Conservation (phyloP, 1,284 basidiomycete species). For the Cryptococcus sp. region DNA sequence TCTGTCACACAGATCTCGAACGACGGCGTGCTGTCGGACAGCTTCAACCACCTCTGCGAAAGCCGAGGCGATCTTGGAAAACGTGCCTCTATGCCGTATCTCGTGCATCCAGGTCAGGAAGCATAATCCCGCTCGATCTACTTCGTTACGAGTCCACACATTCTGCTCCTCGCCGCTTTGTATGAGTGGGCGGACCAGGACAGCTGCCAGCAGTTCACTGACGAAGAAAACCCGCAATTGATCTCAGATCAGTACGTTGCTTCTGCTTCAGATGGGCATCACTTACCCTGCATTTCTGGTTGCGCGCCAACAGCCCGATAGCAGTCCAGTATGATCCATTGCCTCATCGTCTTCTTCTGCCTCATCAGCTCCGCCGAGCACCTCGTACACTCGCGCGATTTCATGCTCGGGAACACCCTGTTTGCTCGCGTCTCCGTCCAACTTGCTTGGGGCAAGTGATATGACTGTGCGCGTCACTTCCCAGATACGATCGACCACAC, state of each 20-base stretch:
- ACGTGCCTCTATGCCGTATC: constrained; percentile 52
- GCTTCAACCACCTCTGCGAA: constrained; percentile 42
- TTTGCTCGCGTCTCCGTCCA: background rate
- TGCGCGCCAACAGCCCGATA: constrained; percentile 52
- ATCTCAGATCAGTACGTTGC: background rate
- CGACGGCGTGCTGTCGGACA: constrained; percentile 18
- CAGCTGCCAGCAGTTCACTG: constrained; percentile 39
- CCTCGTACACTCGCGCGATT: constrained; percentile 49
- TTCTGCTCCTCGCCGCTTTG: constrained; percentile 10
- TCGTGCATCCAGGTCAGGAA: constrained; percentile 51
- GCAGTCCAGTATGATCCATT: constrained; percentile 40
- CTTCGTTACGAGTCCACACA: constrained; percentile 37
- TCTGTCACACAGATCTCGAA: constrained; percentile 24
- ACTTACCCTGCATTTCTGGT: constrained; percentile 49
- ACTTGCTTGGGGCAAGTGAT: constrained; percentile 29
- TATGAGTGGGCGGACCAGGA: constrained; percentile 29
- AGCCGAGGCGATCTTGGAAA: constrained; percentile 44
- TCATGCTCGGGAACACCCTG: constrained; percentile 44
- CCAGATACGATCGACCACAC: constrained; percentile 44
- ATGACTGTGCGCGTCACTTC: constrained; percentile 41
- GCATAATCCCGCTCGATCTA: constrained; percentile 34
- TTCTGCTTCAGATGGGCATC: background rate
- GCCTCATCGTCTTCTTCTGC: constrained; percentile 28
- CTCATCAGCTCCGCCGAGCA: constrained; percentile 35
- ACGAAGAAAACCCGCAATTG: background rate